A percentile compares a stretch with the other conserved stretches of the same genome.
These are phyloP conservation scores for Akanthomyces lecanii DNA, from an alignment of 2,329 filamentous ascomycete genomes.

Conservation along the genomic window DNA sequence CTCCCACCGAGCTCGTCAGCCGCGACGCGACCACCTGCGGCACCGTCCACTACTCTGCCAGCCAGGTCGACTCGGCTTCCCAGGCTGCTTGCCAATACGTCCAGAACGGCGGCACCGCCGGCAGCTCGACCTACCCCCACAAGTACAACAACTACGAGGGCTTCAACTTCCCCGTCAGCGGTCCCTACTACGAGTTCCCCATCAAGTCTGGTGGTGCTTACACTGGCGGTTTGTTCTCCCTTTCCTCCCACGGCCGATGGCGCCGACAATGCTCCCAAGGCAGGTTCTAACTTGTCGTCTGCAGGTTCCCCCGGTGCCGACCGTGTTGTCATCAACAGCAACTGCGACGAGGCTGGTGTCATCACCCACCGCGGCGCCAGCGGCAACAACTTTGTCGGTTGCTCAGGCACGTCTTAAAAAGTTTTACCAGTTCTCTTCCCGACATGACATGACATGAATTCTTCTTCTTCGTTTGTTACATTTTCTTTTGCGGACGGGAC, in stretches of 20 bases:
- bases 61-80: constrained; percentile 46
- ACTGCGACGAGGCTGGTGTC: constrained; percentile 51
- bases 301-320: constrained; percentile 58
- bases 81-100: constrained; percentile 50
- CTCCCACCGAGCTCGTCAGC: constrained; percentile 17
- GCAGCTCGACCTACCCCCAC: constrained; percentile 48
- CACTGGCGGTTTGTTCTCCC: constrained; percentile 44
- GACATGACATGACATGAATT: neutral
- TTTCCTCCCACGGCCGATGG: neutral
- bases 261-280: neutral
- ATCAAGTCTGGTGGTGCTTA: constrained; percentile 50
- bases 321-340: constrained; percentile 56
- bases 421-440: neutral
- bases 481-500: constrained; percentile 9
- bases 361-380: constrained; percentile 64
- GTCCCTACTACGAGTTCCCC: constrained; percentile 62
- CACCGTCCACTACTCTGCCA: constrained; percentile 45
- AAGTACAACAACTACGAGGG: constrained; percentile 59
- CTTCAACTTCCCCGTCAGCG: constrained; percentile 52
- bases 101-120: constrained; percentile 32
- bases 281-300: constrained; percentile 15
- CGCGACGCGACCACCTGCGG: constrained; percentile 50
- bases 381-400: constrained; percentile 59
- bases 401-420: constrained; percentile 32
- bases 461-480: constrained; percentile 11